Conservation (phyloP, 805 yeast species). For the Wickerhamiella parazyma region DNA sequence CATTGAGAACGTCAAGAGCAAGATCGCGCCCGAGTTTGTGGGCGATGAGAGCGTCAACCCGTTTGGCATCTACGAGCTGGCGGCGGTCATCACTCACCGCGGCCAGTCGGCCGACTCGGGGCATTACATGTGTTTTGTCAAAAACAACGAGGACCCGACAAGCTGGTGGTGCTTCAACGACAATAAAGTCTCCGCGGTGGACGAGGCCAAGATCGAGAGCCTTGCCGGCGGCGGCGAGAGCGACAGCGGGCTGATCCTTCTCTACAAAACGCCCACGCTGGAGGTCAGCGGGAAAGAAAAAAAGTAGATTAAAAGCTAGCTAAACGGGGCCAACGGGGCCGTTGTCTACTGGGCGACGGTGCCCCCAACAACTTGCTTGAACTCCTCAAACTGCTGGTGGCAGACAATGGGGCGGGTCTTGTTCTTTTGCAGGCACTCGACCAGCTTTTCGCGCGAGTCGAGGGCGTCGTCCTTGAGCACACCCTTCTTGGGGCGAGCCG, state of each 20-base stretch:
- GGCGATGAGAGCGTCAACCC: slow-evolving; percentile 57
- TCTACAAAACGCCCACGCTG: slow-evolving; percentile 55
- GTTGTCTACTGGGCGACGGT: background rate
- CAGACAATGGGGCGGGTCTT: slow-evolving; percentile 24
- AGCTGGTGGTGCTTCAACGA: slow-evolving; percentile 94
- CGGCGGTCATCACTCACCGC: slow-evolving; percentile 77
- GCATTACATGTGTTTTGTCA: slow-evolving; percentile 84
- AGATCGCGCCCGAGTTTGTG: slow-evolving; percentile 31
- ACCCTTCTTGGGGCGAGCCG: slow-evolving; percentile 23
- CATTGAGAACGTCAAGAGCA: slow-evolving; percentile 19
- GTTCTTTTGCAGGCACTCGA: slow-evolving; percentile 23
- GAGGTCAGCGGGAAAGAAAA: background rate
- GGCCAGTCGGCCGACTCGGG: slow-evolving; percentile 97
- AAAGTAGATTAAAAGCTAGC: background rate
- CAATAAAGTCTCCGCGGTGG: slow-evolving; percentile 69
- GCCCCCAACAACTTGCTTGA: slow-evolving; percentile 14
- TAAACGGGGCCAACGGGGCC: too few species aligned
- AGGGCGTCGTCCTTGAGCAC: slow-evolving; percentile 21
- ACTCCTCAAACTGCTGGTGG: slow-evolving; percentile 22
- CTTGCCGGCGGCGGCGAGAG: slow-evolving; percentile 96
- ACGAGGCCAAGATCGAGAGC: slow-evolving; percentile 65
- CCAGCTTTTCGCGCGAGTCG: slow-evolving; percentile 21
- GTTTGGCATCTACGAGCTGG: slow-evolving; percentile 71
- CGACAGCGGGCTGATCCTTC: slow-evolving; percentile 80
- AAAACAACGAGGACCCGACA: slow-evolving; percentile 47